Evolutionary conservation across 495 filamentous ascomycete species (phyloP).

Genomic region (Podospora sp.): DNA sequence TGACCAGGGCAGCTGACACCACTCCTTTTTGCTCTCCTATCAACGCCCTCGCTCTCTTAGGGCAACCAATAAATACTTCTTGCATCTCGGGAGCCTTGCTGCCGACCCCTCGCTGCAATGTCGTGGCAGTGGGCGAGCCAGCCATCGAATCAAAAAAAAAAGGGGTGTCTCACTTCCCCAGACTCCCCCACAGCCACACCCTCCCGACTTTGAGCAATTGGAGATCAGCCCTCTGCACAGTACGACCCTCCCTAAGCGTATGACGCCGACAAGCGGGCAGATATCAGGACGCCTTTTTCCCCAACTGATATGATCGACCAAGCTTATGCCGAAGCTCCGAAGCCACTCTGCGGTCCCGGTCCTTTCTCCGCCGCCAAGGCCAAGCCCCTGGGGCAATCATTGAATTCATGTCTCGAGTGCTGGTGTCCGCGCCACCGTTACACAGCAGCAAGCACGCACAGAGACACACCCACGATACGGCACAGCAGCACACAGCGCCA

Average conservation of each 20-base stretch:
- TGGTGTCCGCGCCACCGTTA: neutral
- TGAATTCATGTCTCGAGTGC: neutral
- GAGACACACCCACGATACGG: slow-evolving; percentile 7
- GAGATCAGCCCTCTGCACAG: neutral
- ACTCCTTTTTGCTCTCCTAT: neutral
- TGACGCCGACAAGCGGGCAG: neutral
- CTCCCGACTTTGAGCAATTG: neutral
- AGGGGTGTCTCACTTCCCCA: neutral
- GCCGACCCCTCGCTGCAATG: neutral
- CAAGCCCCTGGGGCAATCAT: neutral
- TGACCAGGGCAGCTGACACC: neutral
- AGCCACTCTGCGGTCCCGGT: neutral
- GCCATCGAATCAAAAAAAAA: slow-evolving; percentile 3
- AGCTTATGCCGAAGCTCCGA: neutral
- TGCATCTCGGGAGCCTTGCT: neutral
- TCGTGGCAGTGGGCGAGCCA: neutral
- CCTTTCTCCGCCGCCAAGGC: neutral
- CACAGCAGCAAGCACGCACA: neutral
- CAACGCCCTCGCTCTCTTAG: neutral
- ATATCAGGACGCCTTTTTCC: neutral
- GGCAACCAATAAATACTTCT: neutral
- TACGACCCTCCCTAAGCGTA: no score
- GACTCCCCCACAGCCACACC: neutral
- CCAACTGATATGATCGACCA: neutral
- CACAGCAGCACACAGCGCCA: neutral